A percentile compares a stretch with the other conserved stretches of the same genome.
These are phyloP conservation scores for Neurospora sp. DNA, from an alignment of 495 filamentous ascomycete genomes.

Conservation along the genomic window DNA sequence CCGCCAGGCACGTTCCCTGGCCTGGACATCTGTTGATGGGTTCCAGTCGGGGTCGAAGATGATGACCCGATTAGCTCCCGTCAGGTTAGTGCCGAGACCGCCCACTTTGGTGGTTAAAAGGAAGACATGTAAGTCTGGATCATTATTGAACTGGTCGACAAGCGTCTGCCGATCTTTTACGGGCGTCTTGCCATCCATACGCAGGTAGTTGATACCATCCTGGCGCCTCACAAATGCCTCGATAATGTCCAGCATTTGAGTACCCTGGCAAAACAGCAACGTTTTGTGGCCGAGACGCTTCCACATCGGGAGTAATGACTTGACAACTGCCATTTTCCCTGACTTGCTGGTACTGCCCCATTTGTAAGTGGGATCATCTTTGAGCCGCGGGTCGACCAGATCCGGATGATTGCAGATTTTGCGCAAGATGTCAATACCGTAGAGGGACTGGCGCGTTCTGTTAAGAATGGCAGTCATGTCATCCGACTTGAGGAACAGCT, in stretches of 20 bases:
- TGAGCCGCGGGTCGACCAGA: slow-evolving; percentile 54
- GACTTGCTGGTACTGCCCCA: slow-evolving; percentile 70
- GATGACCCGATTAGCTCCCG: slow-evolving; percentile 89
- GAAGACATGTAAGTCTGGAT: slow-evolving; percentile 73
- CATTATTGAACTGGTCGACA: slow-evolving; percentile 85
- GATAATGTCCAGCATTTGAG: slow-evolving; percentile 88
- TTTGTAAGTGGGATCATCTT: slow-evolving; percentile 47
- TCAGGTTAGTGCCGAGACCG: slow-evolving; percentile 86
- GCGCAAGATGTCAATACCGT: slow-evolving; percentile 80
- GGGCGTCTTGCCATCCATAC: slow-evolving; percentile 87
- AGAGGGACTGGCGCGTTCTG: slow-evolving; percentile 67
- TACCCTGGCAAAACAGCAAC: slow-evolving; percentile 79
- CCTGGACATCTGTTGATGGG: slow-evolving; percentile 85
- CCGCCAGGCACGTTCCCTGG: slow-evolving; percentile 92
- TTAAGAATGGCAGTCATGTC: slow-evolving; percentile 71
- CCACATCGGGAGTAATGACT: slow-evolving; percentile 76
- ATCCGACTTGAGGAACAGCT: slow-evolving; percentile 66
- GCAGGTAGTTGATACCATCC: slow-evolving; percentile 61
- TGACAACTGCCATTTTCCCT: slow-evolving; percentile 90
- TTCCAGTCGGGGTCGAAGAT: slow-evolving; percentile 99
- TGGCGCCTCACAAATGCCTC: slow-evolving; percentile 63
- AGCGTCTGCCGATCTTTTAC: slow-evolving; percentile 73
- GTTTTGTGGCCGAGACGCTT: slow-evolving; percentile 82
- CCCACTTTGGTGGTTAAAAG: slow-evolving; percentile 91
- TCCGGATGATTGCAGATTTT: slow-evolving; percentile 99